Percentiles rank a stretch among this genome's conserved stretches.
Evolutionary conservation across 371 early-diverging fungal species (phyloP).

Genomic region (Blyttiomyces sp.): DNA sequence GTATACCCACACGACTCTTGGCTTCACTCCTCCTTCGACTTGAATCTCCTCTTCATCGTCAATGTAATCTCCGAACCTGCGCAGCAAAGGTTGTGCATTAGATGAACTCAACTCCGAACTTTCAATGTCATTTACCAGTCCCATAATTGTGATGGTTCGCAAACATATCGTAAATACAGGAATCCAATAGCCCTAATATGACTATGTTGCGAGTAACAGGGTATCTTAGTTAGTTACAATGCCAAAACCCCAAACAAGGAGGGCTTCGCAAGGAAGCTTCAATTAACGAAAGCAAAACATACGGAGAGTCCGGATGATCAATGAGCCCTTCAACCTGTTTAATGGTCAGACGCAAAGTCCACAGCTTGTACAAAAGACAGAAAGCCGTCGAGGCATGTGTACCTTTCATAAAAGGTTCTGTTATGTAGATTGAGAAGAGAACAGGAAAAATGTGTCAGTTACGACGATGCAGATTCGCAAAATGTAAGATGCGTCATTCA

Average conservation of each 20-base stretch:
- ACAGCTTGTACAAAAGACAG: conserved; percentile 81
- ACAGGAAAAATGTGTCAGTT: not conserved
- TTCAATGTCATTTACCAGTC: conserved; percentile 59
- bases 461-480: too few species aligned
- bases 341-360: conserved; percentile 73
- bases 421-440: conserved; percentile 5
- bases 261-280: not conserved
- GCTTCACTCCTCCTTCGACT: conserved; percentile 61
- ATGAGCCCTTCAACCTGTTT: conserved; percentile 76
- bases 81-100: not conserved
- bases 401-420: conserved; percentile 82
- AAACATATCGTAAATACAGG: conserved; percentile 80
- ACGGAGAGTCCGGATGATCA: conserved; percentile 77
- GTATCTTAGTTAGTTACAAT: too few species aligned
- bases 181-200: conserved; percentile 81
- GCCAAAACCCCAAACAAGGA: too few species aligned
- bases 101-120: too few species aligned
- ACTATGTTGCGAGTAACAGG: too few species aligned
- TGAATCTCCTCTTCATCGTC: conserved; percentile 76
- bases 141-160: conserved; percentile 76
- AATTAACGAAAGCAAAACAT: conserved; percentile 37
- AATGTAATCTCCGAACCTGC: conserved; percentile 59
- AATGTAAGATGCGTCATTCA: too few species aligned
- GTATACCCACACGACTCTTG: conserved; percentile 57
- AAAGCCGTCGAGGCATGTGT: conserved; percentile 80